Base-by-base conservation (phyloP, 1,284 basidiomycete species). In the Ustilago shanxiensis region DNA sequence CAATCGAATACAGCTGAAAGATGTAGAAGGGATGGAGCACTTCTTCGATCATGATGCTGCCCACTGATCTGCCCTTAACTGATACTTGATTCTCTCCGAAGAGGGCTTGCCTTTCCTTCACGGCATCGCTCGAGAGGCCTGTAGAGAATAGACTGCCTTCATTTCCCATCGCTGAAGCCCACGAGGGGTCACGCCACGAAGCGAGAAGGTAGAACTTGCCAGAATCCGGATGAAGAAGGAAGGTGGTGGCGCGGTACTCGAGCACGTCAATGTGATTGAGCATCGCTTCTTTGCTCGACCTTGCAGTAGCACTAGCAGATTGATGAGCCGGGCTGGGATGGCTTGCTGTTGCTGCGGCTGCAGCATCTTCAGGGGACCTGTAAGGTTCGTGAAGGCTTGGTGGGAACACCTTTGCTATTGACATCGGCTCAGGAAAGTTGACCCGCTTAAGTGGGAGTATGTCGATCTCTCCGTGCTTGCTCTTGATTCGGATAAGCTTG, bases 11-110 rank as follows among this genome's bases (percentile, higher is more conserved):
- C 39, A 79, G 60, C 61, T 68, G 62, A 54, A 80, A 79, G 49
- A 79, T 72, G 62, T 80, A 80, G 59, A 80, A 79, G 9, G 79
- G 79, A 24, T 80, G 77, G 11, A 77, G 69, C 3, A 66, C 77
- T 28, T 80, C 79, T 18, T 73, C 66, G 49, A 79, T 22, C 51
- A 72, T 58, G 53, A 80, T 64, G 20, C 61, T 44, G n/a, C 51
- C 18, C 14, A 66, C 58, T 5, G 67, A 66, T 45, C 66, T 77
- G 24, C 69, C 76, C 33, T 66, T 57, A 49, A 80, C 77, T 6
- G 52, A 57, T 50, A 80, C 64, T 49, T 66, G 62, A 35, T 79
- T 80, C 7, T 28, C 50, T 13, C 79, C 79, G 31, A 80, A 80
- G 51, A 80, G 63, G 13, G 72, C 62, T 26, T 65, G 55, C 44